These are phyloP conservation scores for Pichia californica DNA, from an alignment of 805 yeast genomes.

Conservation along the genomic window DNA sequence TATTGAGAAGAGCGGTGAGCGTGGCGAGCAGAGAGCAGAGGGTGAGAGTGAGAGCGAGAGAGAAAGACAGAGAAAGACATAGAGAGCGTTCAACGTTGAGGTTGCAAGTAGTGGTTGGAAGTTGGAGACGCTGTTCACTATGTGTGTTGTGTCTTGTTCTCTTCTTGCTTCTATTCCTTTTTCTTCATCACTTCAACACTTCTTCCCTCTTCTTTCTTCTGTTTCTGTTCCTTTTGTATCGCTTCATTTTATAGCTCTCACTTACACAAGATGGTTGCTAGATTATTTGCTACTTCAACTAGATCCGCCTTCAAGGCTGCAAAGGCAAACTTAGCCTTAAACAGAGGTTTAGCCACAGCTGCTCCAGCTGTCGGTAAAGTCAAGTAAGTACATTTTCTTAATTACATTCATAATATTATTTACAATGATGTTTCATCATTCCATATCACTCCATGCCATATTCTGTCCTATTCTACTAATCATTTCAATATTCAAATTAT, in stretches of 20 bases:
- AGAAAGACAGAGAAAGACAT: background rate
- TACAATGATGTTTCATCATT: no score
- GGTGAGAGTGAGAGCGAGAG: background rate
- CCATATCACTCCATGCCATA: no score
- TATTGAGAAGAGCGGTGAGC: background rate
- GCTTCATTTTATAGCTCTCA: slow-evolving; percentile 10
- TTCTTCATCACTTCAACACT: background rate
- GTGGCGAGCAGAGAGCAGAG: background rate
- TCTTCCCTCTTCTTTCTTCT: background rate
- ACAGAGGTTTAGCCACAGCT: slow-evolving; percentile 74
- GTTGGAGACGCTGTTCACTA: background rate
- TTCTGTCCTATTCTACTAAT: no score
- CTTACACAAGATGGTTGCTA: slow-evolving; percentile 34
- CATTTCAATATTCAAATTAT: no score
- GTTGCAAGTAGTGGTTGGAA: background rate
- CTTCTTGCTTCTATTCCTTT: background rate
- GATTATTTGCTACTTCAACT: slow-evolving; percentile 58
- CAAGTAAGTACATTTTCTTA: slow-evolving; percentile 77
- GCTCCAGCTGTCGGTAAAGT: slow-evolving; percentile 77
- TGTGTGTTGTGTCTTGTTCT: no score
- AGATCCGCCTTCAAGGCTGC: slow-evolving; percentile 88
- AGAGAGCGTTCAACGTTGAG: background rate
- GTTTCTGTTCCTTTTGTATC: background rate
- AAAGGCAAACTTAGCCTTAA: slow-evolving; percentile 70
- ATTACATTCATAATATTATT: no score